These are phyloP conservation scores for Trebouxiophyceae sp. DNA, from an alignment of 163 green algal genomes.

Conservation along the genomic window DNA sequence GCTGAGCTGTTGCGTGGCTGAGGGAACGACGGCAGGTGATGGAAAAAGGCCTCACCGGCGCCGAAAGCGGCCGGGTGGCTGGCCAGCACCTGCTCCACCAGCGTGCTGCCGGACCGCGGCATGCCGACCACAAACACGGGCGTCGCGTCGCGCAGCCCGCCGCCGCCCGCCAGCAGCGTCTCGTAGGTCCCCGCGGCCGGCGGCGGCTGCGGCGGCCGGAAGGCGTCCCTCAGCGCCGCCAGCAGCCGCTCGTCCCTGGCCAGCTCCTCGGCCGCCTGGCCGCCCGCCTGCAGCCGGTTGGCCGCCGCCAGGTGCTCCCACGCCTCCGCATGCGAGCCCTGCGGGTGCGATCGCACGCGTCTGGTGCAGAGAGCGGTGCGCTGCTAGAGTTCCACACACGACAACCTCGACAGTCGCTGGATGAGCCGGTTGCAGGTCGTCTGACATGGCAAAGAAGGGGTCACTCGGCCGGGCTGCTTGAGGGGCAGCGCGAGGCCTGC, in stretches of 20 bases:
- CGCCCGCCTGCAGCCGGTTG: constrained; percentile 31
- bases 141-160: constrained; percentile 11
- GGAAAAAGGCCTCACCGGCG: constrained; percentile 29
- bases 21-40: no score
- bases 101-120: constrained; percentile 63
- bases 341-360: background rate
- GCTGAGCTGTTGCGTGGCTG: no score
- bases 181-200: background rate
- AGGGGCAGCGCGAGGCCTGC: no score
- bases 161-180: constrained; percentile 7
- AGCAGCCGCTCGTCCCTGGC: background rate
- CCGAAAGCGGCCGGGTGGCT: constrained; percentile 41
- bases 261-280: background rate
- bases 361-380: background rate
- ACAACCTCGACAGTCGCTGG: no score
- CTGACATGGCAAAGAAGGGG: no score
- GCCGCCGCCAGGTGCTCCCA: constrained; percentile 25
- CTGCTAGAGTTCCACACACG: background rate
- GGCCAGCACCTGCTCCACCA: constrained; percentile 66
- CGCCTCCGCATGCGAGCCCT: constrained; percentile 28
- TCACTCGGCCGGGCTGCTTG: no score
- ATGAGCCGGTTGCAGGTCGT: no score
- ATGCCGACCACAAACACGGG: constrained; percentile 73
- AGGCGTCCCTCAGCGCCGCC: background rate
- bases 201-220: background rate